Conservation (phyloP, 2,329 filamentous ascomycete genomes). For the Paecilomyces dactylethromorphus region DNA sequence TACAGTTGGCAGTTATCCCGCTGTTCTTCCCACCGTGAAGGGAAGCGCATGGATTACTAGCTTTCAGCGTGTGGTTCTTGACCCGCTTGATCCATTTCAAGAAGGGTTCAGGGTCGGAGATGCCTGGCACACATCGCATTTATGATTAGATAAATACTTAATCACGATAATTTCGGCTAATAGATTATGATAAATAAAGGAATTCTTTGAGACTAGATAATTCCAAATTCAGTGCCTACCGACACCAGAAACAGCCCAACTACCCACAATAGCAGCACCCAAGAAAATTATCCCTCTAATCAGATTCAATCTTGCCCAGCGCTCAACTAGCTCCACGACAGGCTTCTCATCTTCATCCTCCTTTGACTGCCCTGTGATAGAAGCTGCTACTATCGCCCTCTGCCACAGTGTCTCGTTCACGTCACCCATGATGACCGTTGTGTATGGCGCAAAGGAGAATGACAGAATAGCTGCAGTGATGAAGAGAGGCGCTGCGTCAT, state of each 20-base stretch:
- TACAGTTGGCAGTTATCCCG: too few relatives aligned
- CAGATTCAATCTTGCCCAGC: not conserved
- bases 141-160: too few relatives aligned
- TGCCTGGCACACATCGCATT: too few relatives aligned
- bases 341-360: not conserved
- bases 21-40: too few relatives aligned
- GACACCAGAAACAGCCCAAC: not conserved
- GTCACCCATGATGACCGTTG: not conserved
- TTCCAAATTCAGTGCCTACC: too few relatives aligned
- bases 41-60: too few relatives aligned
- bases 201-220: not conserved
- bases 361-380: not conserved
- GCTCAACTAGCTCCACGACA: not conserved
- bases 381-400: not conserved
- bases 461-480: not conserved
- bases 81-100: too few relatives aligned
- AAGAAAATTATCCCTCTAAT: not conserved
- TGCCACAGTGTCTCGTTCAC: not conserved
- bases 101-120: too few relatives aligned
- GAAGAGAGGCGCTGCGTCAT: not conserved
- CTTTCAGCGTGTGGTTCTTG: too few relatives aligned
- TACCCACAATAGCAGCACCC: not conserved
- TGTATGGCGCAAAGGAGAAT: not conserved
- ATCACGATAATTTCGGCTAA: too few relatives aligned
- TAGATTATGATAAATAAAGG: too few relatives aligned